Evolutionary conservation across 176 grass and related monocot species (phyloP).

Genomic region (Hordeum marinum): DNA sequence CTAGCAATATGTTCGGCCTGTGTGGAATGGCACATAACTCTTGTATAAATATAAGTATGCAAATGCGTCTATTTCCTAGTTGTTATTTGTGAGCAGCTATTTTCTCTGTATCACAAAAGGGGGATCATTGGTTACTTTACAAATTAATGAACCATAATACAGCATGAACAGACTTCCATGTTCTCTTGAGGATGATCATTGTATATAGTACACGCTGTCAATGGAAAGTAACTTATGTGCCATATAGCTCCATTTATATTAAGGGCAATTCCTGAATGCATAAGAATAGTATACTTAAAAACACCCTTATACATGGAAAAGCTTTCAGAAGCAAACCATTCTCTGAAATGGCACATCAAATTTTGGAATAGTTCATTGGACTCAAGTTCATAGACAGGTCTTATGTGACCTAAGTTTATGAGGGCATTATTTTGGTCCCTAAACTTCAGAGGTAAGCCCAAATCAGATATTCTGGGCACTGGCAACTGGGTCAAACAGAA

Average conservation of each 20-base stretch:
- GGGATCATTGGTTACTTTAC: not conserved
- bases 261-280: not conserved
- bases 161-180: not conserved
- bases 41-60: not conserved
- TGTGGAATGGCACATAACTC: not conserved
- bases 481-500: not conserved
- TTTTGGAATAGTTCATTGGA: not conserved
- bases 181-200: not conserved
- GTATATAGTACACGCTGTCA: not conserved
- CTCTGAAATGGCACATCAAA: not conserved
- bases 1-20: not conserved
- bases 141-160: not conserved
- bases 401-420: not conserved
- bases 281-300: not conserved
- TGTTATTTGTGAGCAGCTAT: not conserved
- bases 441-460: not conserved
- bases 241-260: not conserved
- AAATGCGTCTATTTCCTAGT: not conserved
- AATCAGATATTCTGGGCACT: not conserved
- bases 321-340: not conserved
- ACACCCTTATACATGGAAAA: not conserved
- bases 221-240: not conserved
- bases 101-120: not conserved
- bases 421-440: slow-evolving; percentile 14
- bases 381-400: not conserved